Evolutionary conservation across 139 green algal genomes (phyloP).

Genomic region (Asterochloris erici): DNA sequence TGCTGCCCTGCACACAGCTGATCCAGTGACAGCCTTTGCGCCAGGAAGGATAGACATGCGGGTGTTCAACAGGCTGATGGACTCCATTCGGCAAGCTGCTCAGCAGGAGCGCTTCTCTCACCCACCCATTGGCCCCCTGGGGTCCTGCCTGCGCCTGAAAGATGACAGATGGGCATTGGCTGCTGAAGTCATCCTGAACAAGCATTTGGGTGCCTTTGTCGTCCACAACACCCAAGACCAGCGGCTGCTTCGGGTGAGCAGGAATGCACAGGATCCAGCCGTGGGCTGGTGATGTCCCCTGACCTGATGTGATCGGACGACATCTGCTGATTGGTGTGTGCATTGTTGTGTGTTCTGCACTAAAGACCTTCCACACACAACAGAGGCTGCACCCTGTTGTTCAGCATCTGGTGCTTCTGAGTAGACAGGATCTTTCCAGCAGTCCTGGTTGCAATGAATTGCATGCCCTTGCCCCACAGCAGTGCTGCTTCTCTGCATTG

Average conservation of each 20-base stretch:
- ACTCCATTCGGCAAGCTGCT: background rate
- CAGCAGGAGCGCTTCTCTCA: background rate
- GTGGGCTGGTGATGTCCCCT: too few relatives aligned
- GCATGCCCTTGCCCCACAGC: too few relatives aligned
- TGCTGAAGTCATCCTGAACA: slow-evolving; percentile 13
- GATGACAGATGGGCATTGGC: slow-evolving; percentile 20
- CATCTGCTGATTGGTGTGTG: too few relatives aligned
- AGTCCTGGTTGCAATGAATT: too few relatives aligned
- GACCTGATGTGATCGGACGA: too few relatives aligned
- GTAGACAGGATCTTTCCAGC: too few relatives aligned
- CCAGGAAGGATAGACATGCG: background rate
- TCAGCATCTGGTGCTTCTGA: too few relatives aligned
- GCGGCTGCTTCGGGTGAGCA: background rate
- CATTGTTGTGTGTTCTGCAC: too few relatives aligned
- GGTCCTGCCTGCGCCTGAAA: slow-evolving; percentile 12
- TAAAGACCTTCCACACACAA: too few relatives aligned
- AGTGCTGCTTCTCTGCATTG: too few relatives aligned
- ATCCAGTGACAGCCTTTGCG: slow-evolving; percentile 9
- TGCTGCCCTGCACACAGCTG: background rate
- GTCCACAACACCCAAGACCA: slow-evolving; percentile 18
- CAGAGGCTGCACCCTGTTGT: too few relatives aligned
- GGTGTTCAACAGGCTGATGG: slow-evolving; percentile 4
- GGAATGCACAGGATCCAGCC: background rate
- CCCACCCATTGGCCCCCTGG: slow-evolving; percentile 18
- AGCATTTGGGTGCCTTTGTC: slow-evolving; percentile 8